Evolutionary conservation across 1,139 yeast genomes (phyloP).

Genomic region (Williopsis jadinii): DNA sequence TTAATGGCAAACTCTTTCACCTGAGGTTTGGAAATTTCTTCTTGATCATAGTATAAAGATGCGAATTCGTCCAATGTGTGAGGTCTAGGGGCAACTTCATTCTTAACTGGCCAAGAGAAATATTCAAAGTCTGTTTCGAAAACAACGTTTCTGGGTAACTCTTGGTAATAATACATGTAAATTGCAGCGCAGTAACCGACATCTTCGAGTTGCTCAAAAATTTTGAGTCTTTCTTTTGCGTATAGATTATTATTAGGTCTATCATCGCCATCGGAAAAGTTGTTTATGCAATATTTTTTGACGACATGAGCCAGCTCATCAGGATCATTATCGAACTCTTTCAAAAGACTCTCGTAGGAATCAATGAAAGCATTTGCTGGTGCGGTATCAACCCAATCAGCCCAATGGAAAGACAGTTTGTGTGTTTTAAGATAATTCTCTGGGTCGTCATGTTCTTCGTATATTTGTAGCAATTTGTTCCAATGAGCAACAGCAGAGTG

Average conservation of each 20-base stretch:
- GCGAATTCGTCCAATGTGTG: conserved; percentile 14
- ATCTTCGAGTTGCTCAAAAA: not conserved
- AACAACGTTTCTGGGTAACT: conserved; percentile 21
- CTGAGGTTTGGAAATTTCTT: too few species aligned
- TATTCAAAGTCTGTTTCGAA: conserved; percentile 21
- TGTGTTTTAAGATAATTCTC: not conserved
- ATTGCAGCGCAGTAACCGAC: not conserved
- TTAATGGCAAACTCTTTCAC: conserved; percentile 4
- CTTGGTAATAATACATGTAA: conserved; percentile 15
- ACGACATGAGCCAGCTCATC: not conserved
- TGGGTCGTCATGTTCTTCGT: not conserved
- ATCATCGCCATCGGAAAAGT: not conserved
- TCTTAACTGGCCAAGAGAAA: conserved; percentile 19
- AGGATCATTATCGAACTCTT: not conserved
- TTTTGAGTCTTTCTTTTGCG: not conserved
- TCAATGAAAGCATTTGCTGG: not conserved
- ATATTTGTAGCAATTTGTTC: not conserved
- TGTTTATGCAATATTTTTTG: not conserved
- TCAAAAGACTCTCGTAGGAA: not conserved
- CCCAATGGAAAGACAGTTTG: not conserved
- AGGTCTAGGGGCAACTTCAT: conserved; percentile 13
- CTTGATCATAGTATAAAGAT: conserved; percentile 9
- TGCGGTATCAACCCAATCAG: not conserved
- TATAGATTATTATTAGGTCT: too few species aligned
- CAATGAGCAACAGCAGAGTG: not conserved